Evolutionary conservation across 768 basidiomycete genomes (phyloP).

Genomic region (Hericium alpestre): DNA sequence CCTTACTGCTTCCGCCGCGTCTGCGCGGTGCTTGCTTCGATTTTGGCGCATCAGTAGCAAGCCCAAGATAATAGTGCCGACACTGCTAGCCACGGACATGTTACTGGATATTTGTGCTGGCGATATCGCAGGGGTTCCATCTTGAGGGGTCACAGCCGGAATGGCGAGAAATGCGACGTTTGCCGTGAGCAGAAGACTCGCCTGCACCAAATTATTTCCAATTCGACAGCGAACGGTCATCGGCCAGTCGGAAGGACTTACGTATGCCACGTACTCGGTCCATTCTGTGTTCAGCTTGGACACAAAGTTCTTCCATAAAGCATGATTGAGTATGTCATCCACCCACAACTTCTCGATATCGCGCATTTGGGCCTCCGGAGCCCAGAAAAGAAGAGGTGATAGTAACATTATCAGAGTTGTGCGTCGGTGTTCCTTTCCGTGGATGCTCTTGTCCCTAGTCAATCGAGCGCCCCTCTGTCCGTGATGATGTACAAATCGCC

Average conservation of each 20-base stretch:
- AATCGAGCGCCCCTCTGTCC: constrained; percentile 9
- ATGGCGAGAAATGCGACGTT: constrained; percentile 8
- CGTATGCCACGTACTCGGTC: constrained; percentile 6
- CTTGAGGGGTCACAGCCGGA: not conserved
- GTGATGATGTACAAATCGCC: constrained; percentile 10
- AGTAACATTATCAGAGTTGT: constrained; percentile 4
- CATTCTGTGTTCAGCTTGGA: constrained; percentile 4
- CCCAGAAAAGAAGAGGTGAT: constrained; percentile 8
- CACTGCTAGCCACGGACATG: constrained; percentile 3
- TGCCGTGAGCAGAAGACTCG: constrained; percentile 4
- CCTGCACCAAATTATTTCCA: not conserved
- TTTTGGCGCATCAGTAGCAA: constrained; percentile 9
- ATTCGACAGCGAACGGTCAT: not conserved
- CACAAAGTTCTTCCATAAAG: constrained; percentile 6
- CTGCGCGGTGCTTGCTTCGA: constrained; percentile 1
- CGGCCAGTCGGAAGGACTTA: not conserved
- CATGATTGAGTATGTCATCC: constrained; percentile 4
- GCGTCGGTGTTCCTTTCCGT: not conserved
- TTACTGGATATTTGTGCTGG: constrained; percentile 5
- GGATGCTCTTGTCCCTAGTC: constrained; percentile 1
- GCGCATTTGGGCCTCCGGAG: constrained; percentile 7
- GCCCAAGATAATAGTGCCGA: constrained; percentile 7
- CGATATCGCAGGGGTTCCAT: not conserved
- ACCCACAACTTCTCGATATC: constrained; percentile 9
- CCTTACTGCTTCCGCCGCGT: constrained; percentile 5